These are phyloP conservation scores for Saturnispora serradocipensis DNA, from an alignment of 805 yeast species.

Conservation along the genomic window DNA sequence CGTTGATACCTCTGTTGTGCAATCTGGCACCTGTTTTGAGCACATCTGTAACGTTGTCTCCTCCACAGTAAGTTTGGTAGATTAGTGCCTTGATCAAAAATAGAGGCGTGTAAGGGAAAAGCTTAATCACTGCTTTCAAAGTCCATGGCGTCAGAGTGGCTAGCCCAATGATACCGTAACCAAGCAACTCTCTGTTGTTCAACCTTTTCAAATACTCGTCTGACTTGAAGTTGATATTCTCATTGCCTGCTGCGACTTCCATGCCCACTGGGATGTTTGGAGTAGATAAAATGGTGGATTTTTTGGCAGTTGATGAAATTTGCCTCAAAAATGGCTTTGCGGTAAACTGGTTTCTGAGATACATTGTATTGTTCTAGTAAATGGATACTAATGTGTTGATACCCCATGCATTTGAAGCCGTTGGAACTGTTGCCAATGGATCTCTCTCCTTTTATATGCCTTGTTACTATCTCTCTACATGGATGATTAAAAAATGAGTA, in stretches of 20 bases:
- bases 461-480: background rate
- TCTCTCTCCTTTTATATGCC: background rate
- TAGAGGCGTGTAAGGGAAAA: conserved; percentile 71
- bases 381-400: background rate
- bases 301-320: conserved; percentile 4
- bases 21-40: conserved; percentile 59
- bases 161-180: conserved; percentile 58
- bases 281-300: background rate
- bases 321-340: conserved; percentile 1
- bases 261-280: background rate
- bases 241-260: background rate
- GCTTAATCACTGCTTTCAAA: conserved; percentile 48
- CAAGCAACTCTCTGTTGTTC: conserved; percentile 46
- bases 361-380: background rate
- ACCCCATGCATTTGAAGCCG: background rate
- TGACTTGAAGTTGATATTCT: background rate
- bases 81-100: conserved; percentile 61
- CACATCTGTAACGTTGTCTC: conserved; percentile 67
- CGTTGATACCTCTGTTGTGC: conserved; percentile 67
- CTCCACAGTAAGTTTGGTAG: conserved; percentile 84
- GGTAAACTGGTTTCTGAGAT: background rate
- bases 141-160: conserved; percentile 59
- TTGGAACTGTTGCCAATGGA: background rate
- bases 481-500: background rate
- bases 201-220: conserved; percentile 42